phyloP scores from a whole-genome alignment of 73 alveolate species.

The Uronychia binucleata region DNA sequence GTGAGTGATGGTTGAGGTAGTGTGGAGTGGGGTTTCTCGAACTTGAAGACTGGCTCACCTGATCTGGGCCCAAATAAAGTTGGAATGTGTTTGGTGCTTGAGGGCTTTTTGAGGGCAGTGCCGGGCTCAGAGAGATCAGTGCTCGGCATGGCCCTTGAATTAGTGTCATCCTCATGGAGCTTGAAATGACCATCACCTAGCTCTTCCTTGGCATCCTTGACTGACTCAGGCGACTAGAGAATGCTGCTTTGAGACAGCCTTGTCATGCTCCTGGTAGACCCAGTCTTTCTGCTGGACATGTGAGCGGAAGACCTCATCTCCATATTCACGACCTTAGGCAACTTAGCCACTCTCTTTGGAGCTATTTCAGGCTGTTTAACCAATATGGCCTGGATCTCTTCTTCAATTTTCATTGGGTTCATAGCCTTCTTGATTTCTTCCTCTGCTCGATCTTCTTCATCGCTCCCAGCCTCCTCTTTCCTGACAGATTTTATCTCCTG shows the following conservation, averaged over 20 bases:
- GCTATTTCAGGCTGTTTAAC: background rate
- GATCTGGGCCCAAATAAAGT: no score
- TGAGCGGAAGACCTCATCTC: background rate
- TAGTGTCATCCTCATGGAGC: no score
- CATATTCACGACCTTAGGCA: background rate
- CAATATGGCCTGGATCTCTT: background rate
- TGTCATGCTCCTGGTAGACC: background rate
- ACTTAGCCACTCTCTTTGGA: no score
- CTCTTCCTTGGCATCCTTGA: no score
- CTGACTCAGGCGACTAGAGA: background rate
- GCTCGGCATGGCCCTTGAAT: no score
- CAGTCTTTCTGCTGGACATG: background rate
- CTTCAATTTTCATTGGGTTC: background rate
- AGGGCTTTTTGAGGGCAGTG: no score
- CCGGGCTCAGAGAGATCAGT: no score
- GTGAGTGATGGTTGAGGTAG: no score
- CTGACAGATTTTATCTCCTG: background rate
- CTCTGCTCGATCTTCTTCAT: background rate
- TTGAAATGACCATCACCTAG: no score
- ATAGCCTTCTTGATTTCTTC: background rate
- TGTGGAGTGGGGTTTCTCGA: no score
- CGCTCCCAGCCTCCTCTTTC: background rate
- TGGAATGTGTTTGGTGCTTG: no score
- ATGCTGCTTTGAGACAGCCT: background rate
- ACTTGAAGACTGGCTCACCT: no score